Base-by-base conservation (phyloP, 2,329 filamentous ascomycete genomes). In the Fusarium illudens region DNA sequence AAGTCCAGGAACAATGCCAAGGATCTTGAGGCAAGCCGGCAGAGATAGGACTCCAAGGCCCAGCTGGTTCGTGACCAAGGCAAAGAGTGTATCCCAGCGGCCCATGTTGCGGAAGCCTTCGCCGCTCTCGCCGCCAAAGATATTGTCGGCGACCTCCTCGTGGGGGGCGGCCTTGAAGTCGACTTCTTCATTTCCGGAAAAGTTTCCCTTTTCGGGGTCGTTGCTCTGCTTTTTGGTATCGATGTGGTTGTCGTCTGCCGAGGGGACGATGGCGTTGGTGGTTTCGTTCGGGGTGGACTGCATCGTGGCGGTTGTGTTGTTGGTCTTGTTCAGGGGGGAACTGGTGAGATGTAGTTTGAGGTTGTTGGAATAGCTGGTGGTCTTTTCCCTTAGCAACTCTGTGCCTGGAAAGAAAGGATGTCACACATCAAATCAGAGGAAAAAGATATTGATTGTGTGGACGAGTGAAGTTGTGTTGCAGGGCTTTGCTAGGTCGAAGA, bases 21-120 rank as follows among this genome's bases (percentile, higher is more conserved):
- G 82, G 17, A 89, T 78, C 3, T 88, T 87, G 76, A 4, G 89
- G 88, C 72, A 91, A 90, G 3, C 87, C 90, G 87, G 91, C 90
- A 78, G 71, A 67, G 20, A 71, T 19, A 56, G 52, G 27, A 56
- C 19, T 4, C 52, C 71, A 13, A 71, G 62, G 48, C 60, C 66
- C 54, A 71, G 49, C 46, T 70, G 65, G 54, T 69, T 69, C 4
- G 66, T 65, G 37, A 69, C 53, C 4, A 67, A 52, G 13, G 60
- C 52, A 48, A 69, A 63, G 32, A 62, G 37, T 27, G 60, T 55
- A 39, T 60, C 61, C 60, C 60, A 63, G 22, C 63, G 65, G n/a
- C 58, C 62, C 19, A 65, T 52, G n/a, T 54, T 67, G 17, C 65
- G 62, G 46, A 56, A 67, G 34, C 49, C 54, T 15, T 65, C 62